A percentile compares a stretch with the other conserved stretches of the same genome.
Evolutionary conservation across 331 rosid species (phyloP).

Genomic region (Quercus lobata): DNA sequence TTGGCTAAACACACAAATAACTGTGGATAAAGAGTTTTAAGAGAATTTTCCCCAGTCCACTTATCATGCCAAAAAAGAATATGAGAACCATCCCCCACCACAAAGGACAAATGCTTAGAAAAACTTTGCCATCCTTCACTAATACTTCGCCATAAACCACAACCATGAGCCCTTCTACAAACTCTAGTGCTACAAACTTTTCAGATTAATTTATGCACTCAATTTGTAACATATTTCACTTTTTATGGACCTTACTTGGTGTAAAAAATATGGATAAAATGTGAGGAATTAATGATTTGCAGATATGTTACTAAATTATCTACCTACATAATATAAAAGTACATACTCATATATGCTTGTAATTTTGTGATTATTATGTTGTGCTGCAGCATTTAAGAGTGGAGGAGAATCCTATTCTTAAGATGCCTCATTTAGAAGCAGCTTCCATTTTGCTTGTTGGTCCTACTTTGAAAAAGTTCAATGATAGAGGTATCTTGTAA

Average conservation of each 20-base stretch:
- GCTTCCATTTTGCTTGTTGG: slow-evolving; percentile 96
- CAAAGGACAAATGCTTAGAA: too few species aligned
- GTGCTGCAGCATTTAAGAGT: slow-evolving; percentile 83
- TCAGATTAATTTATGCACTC: neutral
- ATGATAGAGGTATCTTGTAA: slow-evolving; percentile 77
- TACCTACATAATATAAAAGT: neutral
- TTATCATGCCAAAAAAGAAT: too few species aligned
- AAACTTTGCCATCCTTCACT: too few species aligned
- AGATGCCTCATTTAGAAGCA: slow-evolving; percentile 92
- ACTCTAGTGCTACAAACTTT: too few species aligned
- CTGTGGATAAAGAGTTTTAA: too few species aligned
- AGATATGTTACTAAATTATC: neutral
- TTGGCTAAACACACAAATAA: too few species aligned
- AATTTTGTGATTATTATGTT: slow-evolving; percentile 24
- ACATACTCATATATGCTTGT: neutral
- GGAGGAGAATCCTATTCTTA: slow-evolving; percentile 95
- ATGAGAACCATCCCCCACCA: too few species aligned
- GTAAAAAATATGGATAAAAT: neutral
- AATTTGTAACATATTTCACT: neutral
- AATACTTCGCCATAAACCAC: too few species aligned
- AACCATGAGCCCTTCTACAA: too few species aligned
- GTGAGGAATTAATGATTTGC: neutral
- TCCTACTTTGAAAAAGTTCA: slow-evolving; percentile 86
- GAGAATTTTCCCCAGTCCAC: too few species aligned
- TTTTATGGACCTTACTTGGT: neutral